Conservation (phyloP, 1,284 basidiomycete genomes). For the Rhodofomes roseus region DNA sequence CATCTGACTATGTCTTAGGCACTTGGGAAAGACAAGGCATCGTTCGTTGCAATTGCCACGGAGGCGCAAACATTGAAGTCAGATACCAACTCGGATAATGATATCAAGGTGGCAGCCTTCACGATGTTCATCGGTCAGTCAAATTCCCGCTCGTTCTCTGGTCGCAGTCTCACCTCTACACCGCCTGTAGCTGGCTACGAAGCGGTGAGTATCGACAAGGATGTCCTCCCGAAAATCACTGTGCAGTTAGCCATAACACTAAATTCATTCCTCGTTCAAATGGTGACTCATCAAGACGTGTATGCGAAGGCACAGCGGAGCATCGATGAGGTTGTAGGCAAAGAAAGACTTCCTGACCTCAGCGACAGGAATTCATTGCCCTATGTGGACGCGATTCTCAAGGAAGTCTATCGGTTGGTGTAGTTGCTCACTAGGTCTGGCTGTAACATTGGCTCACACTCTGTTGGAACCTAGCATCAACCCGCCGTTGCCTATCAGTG, state of each 20-base stretch:
- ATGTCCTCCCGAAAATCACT: background rate
- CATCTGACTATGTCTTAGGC: background rate
- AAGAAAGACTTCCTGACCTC: slow-evolving; percentile 36
- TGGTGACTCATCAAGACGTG: slow-evolving; percentile 37
- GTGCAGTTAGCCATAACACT: slow-evolving; percentile 38
- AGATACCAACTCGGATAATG: background rate
- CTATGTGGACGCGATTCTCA: slow-evolving; percentile 23
- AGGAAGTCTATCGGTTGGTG: slow-evolving; percentile 29
- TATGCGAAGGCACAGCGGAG: slow-evolving; percentile 38
- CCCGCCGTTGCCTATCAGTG: background rate
- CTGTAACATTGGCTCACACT: slow-evolving; percentile 11
- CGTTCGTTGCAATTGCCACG: background rate
- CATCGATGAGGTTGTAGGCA: slow-evolving; percentile 37
- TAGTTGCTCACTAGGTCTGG: slow-evolving; percentile 17
- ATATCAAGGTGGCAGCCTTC: background rate
- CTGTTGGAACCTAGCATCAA: background rate
- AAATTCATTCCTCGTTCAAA: slow-evolving; percentile 36
- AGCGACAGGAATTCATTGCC: slow-evolving; percentile 32
- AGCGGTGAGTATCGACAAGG: background rate
- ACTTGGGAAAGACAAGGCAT: background rate
- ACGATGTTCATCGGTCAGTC: background rate
- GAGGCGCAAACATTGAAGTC: background rate
- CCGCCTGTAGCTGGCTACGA: background rate
- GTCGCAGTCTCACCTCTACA: background rate
- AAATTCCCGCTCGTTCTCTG: background rate